Percentiles rank a stretch among this genome's conserved stretches.
phyloP scores from a whole-genome alignment of 2,329 filamentous ascomycete species.

The Canariomyces notabilis region DNA sequence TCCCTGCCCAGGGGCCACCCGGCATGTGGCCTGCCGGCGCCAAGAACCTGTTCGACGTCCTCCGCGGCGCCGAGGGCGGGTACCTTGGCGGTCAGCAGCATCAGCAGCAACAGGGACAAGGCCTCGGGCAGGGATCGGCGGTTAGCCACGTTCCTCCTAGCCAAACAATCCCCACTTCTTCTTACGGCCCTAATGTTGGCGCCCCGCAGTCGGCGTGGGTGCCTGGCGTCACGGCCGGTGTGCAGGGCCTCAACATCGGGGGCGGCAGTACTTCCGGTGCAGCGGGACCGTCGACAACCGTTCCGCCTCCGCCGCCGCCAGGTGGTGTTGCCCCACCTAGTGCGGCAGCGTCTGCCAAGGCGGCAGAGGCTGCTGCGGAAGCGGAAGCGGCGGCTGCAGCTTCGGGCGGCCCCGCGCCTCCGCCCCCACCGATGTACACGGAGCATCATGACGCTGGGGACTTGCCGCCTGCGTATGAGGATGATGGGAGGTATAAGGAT shows the following conservation, averaged over 20 bases:
- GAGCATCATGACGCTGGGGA: constrained; percentile 17
- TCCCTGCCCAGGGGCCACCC: constrained; percentile 25
- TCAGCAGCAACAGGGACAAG: constrained; percentile 11
- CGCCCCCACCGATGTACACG: constrained; percentile 27
- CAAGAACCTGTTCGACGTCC: constrained; percentile 31
- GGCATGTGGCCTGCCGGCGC: constrained; percentile 32
- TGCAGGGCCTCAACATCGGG: constrained; percentile 13
- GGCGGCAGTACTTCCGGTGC: not conserved
- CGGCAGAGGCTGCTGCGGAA: constrained; percentile 25
- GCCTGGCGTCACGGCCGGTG: constrained; percentile 6
- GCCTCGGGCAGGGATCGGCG: not conserved
- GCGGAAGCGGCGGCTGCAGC: constrained; percentile 13
- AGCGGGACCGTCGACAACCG: constrained; percentile 1
- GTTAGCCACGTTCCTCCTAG: not conserved
- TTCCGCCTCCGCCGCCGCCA: not conserved
- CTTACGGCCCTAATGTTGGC: not conserved
- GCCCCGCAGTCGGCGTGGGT: constrained; percentile 3
- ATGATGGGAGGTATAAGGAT: constrained; percentile 19
- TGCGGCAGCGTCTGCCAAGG: constrained; percentile 21
- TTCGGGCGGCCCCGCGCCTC: not conserved
- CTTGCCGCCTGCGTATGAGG: constrained; percentile 29
- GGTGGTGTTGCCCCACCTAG: not conserved
- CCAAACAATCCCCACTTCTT: not conserved
- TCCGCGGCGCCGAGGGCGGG: constrained; percentile 35
- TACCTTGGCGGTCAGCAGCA: no score